Base-by-base conservation (phyloP, 2,329 filamentous ascomycete species). In the Acrocalymma vagum region DNA sequence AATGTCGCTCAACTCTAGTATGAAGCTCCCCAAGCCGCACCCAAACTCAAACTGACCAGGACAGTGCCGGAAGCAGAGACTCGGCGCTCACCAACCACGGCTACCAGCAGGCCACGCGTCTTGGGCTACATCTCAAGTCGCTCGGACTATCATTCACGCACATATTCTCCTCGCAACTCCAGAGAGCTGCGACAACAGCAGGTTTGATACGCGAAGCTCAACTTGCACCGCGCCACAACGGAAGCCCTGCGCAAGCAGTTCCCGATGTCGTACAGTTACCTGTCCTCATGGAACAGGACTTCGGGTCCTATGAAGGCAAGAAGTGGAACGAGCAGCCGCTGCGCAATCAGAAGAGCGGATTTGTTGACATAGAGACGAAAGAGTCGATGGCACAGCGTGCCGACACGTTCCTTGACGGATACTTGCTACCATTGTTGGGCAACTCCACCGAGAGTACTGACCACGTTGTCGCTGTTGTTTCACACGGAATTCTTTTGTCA, bases 1-100 rank as follows among this genome's bases (percentile, higher is more conserved):
- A 96, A 96, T 68, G 86, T 94, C 43, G 87, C 86, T 26, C 81
- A 85, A 38, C 72, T 89, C 45, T 92, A 88, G 86, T 89, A 77
- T 45, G 45, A 39, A 52, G 3, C 15, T 38, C 15, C 35, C 48
- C 51, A 34, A 50, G 29, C 29, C 34, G 14, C 15, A n/a, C 20
- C 17, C n/a, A 26, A 20, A 18, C 6, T 33, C 25, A 4, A 28
- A 39, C 63, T 71, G 49, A 73, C 53, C 29, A 24, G 35, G 29
- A 38, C 74, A 86, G 86, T 72, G 91, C 91, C 56, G 91, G 91
- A 45, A 82, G 84, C 35, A 87, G 84, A 66, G 89, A 96, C 71
- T 93, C 90, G 2, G 75, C 83, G 26, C 76, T 96, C 56, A 95
- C 91, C 16, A 85, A 84, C 50, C 89, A 96, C 71, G 91, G 91